Percentiles rank a stretch among this genome's conserved stretches.
Evolutionary conservation across 495 filamentous ascomycete genomes (phyloP).

Genomic region (Beverwykella pulmonaria): DNA sequence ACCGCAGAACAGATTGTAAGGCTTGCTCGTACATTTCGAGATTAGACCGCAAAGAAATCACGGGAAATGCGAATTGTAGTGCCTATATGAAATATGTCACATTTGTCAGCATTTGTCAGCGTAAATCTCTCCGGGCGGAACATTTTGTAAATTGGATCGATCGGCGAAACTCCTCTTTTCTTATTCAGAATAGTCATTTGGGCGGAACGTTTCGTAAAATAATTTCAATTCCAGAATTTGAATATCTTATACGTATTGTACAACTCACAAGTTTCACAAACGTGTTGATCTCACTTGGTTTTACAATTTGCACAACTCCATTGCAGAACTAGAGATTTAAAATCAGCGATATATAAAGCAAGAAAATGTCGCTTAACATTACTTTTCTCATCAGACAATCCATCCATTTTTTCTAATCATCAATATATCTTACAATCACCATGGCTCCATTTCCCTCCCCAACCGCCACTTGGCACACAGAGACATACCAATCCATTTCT

Average conservation of each 20-base stretch:
- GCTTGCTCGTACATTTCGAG: slow-evolving; percentile 41
- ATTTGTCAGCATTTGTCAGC: slow-evolving; percentile 48
- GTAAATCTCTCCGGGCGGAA: slow-evolving; percentile 42
- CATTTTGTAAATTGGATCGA: slow-evolving; percentile 36
- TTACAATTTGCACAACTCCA: neutral
- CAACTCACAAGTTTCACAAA: neutral
- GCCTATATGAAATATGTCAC: neutral
- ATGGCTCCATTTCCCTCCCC: slow-evolving; percentile 40
- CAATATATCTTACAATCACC: slow-evolving; percentile 10
- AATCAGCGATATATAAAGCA: slow-evolving; percentile 13
- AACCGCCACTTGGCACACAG: slow-evolving; percentile 27
- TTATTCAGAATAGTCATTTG: too few relatives aligned
- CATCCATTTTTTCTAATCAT: neutral
- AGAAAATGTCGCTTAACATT: neutral
- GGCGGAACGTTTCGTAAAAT: too few relatives aligned
- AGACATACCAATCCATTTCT: slow-evolving; percentile 23
- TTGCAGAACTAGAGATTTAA: neutral
- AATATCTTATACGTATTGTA: neutral
- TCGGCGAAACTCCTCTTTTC: too few relatives aligned
- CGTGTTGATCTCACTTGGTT: neutral
- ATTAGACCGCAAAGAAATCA: slow-evolving; percentile 34
- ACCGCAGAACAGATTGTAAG: slow-evolving; percentile 44
- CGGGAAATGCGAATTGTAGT: slow-evolving; percentile 24
- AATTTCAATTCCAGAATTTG: neutral
- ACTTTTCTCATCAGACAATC: slow-evolving; percentile 29